Percentiles rank a stretch among this genome's conserved stretches.
Conservation (phyloP, 148 eudicot genomes). For the Camellia japonica region DNA sequence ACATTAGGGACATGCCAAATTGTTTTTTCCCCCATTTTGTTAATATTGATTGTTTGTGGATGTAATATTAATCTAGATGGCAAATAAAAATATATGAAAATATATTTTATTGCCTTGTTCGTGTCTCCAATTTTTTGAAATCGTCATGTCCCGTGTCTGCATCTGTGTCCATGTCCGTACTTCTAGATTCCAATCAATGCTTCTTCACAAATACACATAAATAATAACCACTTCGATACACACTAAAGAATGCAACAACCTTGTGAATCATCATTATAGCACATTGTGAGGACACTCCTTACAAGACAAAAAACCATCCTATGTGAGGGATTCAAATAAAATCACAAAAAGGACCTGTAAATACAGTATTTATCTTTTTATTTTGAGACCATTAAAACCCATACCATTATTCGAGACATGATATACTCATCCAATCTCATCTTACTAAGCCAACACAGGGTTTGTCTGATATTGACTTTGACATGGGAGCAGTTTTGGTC, state of each 20-base stretch:
- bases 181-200: too few species aligned
- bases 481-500: background rate
- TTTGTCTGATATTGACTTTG: background rate
- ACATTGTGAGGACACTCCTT: background rate
- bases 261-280: background rate
- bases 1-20: too few species aligned
- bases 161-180: too few species aligned
- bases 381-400: background rate
- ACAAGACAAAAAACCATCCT: background rate
- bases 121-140: too few species aligned
- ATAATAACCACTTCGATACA: background rate
- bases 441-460: background rate
- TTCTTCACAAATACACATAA: too few species aligned
- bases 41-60: too few species aligned
- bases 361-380: background rate
- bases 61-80: too few species aligned
- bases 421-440: background rate
- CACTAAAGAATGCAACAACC: background rate
- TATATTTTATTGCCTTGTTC: too few species aligned
- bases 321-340: background rate
- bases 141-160: too few species aligned
- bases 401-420: background rate
- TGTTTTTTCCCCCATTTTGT: too few species aligned
- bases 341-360: background rate
- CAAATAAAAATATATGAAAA: too few species aligned